Conservation (phyloP, 2,329 filamentous ascomycete species). For the Drechslerella coelobrocha region DNA sequence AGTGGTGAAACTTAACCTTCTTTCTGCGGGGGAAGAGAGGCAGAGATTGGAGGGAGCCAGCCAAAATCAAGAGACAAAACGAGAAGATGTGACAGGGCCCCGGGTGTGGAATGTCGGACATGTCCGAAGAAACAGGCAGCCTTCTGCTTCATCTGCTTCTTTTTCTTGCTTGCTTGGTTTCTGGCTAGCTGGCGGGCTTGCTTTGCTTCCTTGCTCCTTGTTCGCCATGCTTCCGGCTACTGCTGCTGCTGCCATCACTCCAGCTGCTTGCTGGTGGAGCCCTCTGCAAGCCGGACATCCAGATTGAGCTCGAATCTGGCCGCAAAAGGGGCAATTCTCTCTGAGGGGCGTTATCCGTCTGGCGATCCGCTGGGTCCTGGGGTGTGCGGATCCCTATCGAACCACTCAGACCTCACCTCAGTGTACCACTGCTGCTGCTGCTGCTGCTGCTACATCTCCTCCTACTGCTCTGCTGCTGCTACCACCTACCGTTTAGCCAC, state of each 20-base stretch:
- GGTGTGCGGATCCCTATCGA: background rate
- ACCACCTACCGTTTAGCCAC: too few relatives aligned
- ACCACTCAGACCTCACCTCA: too few relatives aligned
- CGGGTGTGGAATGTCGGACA: slow-evolving; percentile 33
- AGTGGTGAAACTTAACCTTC: background rate
- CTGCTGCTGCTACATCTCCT: too few relatives aligned
- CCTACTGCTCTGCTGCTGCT: too few relatives aligned
- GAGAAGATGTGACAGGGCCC: slow-evolving; percentile 38
- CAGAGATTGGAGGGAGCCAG: too few relatives aligned
- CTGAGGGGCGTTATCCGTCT: slow-evolving; percentile 38
- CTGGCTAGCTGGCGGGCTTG: too few relatives aligned
- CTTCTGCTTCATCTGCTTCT: slow-evolving; percentile 2
- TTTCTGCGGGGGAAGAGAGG: slow-evolving; percentile 2
- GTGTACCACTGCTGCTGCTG: too few relatives aligned
- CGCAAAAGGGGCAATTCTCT: slow-evolving; percentile 17
- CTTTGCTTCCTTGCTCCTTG: too few relatives aligned
- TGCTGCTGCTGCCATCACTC: background rate
- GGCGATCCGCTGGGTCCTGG: slow-evolving; percentile 14
- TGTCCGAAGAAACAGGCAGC: slow-evolving; percentile 28
- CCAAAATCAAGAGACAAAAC: too few relatives aligned
- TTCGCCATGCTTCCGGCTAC: too few relatives aligned
- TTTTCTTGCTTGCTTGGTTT: too few relatives aligned
- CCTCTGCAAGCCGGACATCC: background rate
- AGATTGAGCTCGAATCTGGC: background rate
- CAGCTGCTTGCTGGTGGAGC: background rate